These are phyloP conservation scores for Mycena vitilis DNA, from an alignment of 768 basidiomycete genomes.

Conservation along the genomic window DNA sequence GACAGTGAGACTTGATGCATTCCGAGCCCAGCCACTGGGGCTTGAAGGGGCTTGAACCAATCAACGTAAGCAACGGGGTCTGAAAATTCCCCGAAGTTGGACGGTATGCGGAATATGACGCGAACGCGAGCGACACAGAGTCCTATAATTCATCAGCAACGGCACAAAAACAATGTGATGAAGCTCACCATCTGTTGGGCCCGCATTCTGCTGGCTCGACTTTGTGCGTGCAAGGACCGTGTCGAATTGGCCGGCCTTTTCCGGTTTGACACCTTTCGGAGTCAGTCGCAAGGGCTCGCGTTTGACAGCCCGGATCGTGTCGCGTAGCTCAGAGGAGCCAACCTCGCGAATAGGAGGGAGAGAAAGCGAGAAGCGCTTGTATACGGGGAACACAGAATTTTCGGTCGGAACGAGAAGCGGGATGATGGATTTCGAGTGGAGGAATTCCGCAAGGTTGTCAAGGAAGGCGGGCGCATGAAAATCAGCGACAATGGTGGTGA, in stretches of 20 bases:
- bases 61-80: conserved; percentile 42
- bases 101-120: conserved; percentile 42
- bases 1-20: neutral
- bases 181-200: conserved; percentile 27
- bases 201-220: neutral
- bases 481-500: conserved; percentile 13
- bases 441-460: conserved; percentile 16
- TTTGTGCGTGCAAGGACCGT: conserved; percentile 37
- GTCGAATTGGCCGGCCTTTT: conserved; percentile 35
- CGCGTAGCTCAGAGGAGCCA: neutral
- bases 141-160: conserved; percentile 7
- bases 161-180: neutral
- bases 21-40: neutral
- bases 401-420: neutral
- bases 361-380: conserved; percentile 33
- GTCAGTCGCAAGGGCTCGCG: conserved; percentile 13
- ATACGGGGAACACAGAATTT: conserved; percentile 34
- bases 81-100: conserved; percentile 13
- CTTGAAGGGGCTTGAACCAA: conserved; percentile 35
- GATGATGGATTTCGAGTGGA: conserved; percentile 4
- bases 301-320: conserved; percentile 35
- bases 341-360: conserved; percentile 39
- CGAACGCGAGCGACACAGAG: conserved; percentile 43
- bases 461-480: conserved; percentile 28
- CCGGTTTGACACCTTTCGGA: conserved; percentile 33